Percentiles rank a stretch among this genome's conserved stretches.
These are phyloP conservation scores for Alternaria metachromatica DNA, from an alignment of 2,329 filamentous ascomycete species.

Conservation along the genomic window DNA sequence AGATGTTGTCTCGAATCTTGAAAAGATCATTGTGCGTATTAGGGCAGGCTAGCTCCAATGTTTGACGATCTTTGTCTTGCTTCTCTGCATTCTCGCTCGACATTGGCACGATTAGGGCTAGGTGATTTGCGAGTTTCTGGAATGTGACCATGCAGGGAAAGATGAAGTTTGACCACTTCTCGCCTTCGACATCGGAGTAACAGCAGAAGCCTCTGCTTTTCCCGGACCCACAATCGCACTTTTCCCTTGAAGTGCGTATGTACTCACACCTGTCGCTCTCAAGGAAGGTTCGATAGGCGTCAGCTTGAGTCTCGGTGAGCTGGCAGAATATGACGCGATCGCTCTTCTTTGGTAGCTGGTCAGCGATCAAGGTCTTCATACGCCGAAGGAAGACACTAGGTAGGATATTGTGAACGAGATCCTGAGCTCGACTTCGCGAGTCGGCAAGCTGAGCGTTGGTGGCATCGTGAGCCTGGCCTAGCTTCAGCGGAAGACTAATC, in stretches of 20 bases:
- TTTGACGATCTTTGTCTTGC: conserved; percentile 76
- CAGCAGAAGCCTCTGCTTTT: conserved; percentile 86
- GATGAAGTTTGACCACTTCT: conserved; percentile 75
- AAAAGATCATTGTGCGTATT: conserved; percentile 77
- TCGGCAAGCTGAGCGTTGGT: conserved; percentile 81
- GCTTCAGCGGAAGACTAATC: conserved; percentile 79
- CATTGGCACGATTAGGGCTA: conserved; percentile 83
- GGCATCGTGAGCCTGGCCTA: conserved; percentile 92
- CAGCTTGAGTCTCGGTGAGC: conserved; percentile 78
- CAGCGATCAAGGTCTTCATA: conserved; percentile 89
- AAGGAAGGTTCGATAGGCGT: conserved; percentile 85
- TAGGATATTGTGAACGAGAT: conserved; percentile 84
- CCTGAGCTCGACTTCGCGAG: conserved; percentile 80
- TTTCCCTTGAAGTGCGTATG: conserved; percentile 71
- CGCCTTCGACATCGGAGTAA: conserved; percentile 62
- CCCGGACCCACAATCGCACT: conserved; percentile 72
- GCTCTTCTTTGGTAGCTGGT: conserved; percentile 93
- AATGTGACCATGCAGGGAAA: conserved; percentile 85
- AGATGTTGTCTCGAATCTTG: conserved; percentile 75
- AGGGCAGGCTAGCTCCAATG: conserved; percentile 77
- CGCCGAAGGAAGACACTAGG: conserved; percentile 89
- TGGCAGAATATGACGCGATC: conserved; percentile 96
- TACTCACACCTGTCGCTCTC: conserved; percentile 71
- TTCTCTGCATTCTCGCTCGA: conserved; percentile 71
- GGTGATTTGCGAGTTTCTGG: conserved; percentile 89